Base-by-base conservation (phyloP, 2,329 filamentous ascomycete genomes). In the Sporothrix brunneoviolacea region DNA sequence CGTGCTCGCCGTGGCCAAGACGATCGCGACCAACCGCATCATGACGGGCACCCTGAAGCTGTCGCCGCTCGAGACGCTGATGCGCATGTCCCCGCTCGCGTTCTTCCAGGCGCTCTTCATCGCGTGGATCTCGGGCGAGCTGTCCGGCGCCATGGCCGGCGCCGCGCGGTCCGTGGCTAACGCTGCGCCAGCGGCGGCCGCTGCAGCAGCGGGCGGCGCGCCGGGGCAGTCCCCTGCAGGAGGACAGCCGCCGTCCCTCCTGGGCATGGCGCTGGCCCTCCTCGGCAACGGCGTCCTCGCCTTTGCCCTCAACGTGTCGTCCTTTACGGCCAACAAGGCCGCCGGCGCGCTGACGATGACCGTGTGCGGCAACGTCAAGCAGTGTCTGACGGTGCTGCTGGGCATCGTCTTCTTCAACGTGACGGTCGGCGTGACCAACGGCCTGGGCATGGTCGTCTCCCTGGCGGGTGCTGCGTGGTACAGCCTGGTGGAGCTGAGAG, bases 1-100 rank as follows among this genome's bases (percentile, higher is more conserved):
- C 19, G 55, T 79, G 50, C 68, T 79, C 9, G 76, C 76, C 28
- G 71, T 74, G 19, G 55, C 76, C 62, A 83, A 74, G 70, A 83
- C 79, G 2, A 76, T 84, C 30, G 77, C 77, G 27, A 82, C 80
- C 32, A 83, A 83, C 65, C 74, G 77, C 59, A 73, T 83, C 59
- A 81, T 83, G 76, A 83, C 80, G 8, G 79, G 79, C 28, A 70
- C 72, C 4, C 70, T 83, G 24, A 71, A 73, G 18, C 72, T 83
- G 4, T 74, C 76, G 1, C 73, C 79, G 2, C 69, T 82, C 54
- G 80, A 84, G 60, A 71, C 82, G 16, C 72, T 83, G n/a, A 70
- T 79, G 59, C 74, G 78, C 62, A 79, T 83, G 76, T 80, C 77
- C 12, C 80, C 79, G 1, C 70, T 83, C 8, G 80, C 80, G 10